Percentiles rank a stretch among this genome's conserved stretches.
phyloP scores from a whole-genome alignment of 495 filamentous ascomycete species.

The Ramalina peruviana region DNA sequence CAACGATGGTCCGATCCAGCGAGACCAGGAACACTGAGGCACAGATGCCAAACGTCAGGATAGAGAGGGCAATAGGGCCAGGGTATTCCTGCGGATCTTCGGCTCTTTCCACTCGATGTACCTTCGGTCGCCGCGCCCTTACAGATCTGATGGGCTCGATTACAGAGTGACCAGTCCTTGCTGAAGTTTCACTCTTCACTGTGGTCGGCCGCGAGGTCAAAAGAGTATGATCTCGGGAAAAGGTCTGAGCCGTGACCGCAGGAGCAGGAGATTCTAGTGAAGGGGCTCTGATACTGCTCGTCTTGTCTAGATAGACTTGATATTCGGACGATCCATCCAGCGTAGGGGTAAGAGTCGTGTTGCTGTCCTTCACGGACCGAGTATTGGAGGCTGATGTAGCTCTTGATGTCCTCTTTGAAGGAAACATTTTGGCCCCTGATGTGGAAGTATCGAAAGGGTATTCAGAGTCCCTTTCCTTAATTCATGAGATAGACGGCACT shows the following conservation, averaged over 20 bases:
- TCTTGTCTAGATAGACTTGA: slow-evolving; percentile 8
- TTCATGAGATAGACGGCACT: too few relatives aligned
- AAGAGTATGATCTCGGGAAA: not conserved
- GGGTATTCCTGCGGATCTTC: slow-evolving; percentile 23
- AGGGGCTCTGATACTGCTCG: slow-evolving; percentile 1
- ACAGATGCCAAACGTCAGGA: slow-evolving; percentile 30
- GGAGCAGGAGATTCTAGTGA: not conserved
- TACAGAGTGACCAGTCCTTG: not conserved
- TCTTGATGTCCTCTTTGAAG: too few relatives aligned
- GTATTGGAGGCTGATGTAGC: not conserved
- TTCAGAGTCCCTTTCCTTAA: too few relatives aligned
- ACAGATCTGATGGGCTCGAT: not conserved
- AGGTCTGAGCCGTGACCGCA: not conserved
- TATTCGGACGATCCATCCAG: slow-evolving; percentile 6
- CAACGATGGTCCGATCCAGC: slow-evolving; percentile 29
- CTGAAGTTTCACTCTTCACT: not conserved
- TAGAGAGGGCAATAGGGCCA: slow-evolving; percentile 20
- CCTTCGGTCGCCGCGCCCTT: not conserved
- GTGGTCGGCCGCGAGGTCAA: not conserved
- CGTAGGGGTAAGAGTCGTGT: slow-evolving; percentile 6
- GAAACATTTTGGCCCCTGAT: too few relatives aligned
- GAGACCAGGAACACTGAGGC: slow-evolving; percentile 36
- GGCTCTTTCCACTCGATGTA: slow-evolving; percentile 1
- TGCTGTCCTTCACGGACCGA: not conserved
- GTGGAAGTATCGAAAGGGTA: too few relatives aligned